These are phyloP conservation scores for Lolium perenne DNA, from an alignment of 176 grass and related monocot genomes.

Conservation along the genomic window DNA sequence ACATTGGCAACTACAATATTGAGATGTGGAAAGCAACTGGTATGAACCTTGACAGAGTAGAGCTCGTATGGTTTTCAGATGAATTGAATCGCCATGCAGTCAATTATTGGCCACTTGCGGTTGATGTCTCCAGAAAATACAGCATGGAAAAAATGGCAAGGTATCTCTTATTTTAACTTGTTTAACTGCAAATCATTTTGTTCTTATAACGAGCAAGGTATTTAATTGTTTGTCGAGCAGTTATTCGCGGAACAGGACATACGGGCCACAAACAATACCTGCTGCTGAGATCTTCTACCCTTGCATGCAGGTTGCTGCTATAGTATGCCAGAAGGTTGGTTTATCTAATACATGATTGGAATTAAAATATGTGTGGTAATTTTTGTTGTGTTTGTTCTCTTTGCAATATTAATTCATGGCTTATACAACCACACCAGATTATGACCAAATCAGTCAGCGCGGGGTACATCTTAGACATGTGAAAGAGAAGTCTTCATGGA, in stretches of 20 bases:
- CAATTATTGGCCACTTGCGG: slow-evolving; percentile 22
- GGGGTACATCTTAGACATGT: slow-evolving; percentile 8
- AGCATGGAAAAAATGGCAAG: slow-evolving; percentile 18
- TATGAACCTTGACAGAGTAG: slow-evolving; percentile 20
- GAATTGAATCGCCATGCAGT: background rate
- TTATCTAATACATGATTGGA: background rate
- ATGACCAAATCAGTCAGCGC: background rate
- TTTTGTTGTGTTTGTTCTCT: background rate
- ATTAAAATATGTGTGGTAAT: background rate
- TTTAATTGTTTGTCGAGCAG: background rate
- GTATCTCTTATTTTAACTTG: slow-evolving; percentile 25
- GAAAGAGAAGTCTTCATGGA: background rate
- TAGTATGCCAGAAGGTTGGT: slow-evolving; percentile 36
- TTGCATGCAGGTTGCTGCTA: slow-evolving; percentile 28
- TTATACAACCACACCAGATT: background rate
- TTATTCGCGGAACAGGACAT: background rate
- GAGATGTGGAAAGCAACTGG: slow-evolving; percentile 11
- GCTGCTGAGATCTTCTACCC: slow-evolving; percentile 23
- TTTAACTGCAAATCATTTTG: background rate
- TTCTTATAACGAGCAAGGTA: background rate
- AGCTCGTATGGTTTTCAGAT: slow-evolving; percentile 26
- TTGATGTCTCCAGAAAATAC: slow-evolving; percentile 29
- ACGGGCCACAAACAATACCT: background rate
- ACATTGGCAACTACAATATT: slow-evolving; percentile 18
- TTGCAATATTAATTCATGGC: slow-evolving; percentile 6